Base-by-base conservation (phyloP, 306 rosid genomes). In the Arachis hypogaea region DNA sequence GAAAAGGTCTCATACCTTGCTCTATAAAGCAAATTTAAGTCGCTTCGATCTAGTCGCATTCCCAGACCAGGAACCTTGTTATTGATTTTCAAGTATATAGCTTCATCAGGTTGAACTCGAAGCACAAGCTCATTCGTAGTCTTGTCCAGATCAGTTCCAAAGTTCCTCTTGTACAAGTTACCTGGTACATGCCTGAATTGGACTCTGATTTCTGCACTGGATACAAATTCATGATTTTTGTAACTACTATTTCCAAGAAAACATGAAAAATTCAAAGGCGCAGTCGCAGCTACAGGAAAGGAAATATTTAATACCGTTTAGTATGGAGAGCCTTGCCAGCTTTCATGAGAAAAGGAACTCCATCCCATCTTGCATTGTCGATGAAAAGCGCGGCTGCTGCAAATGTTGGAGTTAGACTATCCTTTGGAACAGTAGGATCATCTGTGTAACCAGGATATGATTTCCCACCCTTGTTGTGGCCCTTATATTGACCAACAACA, bases 311-410 rank as follows among this genome's bases (percentile, higher is more conserved):
- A 22, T 81, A 89, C 98, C 89, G 83, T 80, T 81, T 94, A 12
- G 97, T 91, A 79, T 94, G 88, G 59, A 94, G 95, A 69, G 98
- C 98, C 87, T 94, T 94, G 76, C 98, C 97, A 44, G 98, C 97
- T 85, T 89, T 94, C 98, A 94, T 91, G 62, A 94, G 88, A 82
- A 94, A 91, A 59, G 98, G 98, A 82, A 94, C 97, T 12, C 97
- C 97, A 77, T 94, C 98, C 98, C 98, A 94, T 86, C 98, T 84
- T 36, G 96, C 98, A 78, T 94, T 94, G 85, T 87, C 70, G 40
- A 94, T 85, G 71, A 94, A 94, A 78, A 94, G 93, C 49, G 98
- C 94, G 3, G 95, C 94, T 6, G 98, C 97, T 3, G 98, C 98
- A 85, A 94, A 94, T 22, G 98, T 94, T 45, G 98, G 97, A 60